Evolutionary conservation across 2,329 filamentous ascomycete genomes (phyloP).

Genomic region (Zarea fungicola): DNA sequence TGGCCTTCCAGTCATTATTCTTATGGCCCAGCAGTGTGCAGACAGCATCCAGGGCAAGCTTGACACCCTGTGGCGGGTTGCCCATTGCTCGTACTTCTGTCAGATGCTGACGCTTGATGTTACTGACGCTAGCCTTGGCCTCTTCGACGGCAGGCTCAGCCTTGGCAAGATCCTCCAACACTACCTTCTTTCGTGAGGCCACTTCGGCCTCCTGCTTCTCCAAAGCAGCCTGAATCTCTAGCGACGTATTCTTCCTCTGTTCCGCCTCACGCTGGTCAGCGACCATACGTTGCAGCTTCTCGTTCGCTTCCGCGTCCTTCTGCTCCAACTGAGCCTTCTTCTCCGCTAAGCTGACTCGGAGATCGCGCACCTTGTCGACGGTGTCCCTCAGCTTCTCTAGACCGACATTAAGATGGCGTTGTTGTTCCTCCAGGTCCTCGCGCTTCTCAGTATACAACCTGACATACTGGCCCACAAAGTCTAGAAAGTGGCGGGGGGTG

Average conservation of each 20-base stretch:
- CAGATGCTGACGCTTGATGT: slow-evolving; percentile 95
- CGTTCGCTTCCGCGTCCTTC: slow-evolving; percentile 93
- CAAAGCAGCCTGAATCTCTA: slow-evolving; percentile 82
- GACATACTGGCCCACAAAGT: slow-evolving; percentile 97
- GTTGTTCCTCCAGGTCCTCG: slow-evolving; percentile 96
- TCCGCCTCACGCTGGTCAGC: slow-evolving; percentile 93
- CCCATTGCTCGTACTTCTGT: slow-evolving; percentile 97
- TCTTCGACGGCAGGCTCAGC: slow-evolving; percentile 91
- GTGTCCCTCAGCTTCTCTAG: slow-evolving; percentile 96
- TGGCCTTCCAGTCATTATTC: slow-evolving; percentile 83
- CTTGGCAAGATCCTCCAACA: slow-evolving; percentile 78
- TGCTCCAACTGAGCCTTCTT: slow-evolving; percentile 91
- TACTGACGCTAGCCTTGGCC: slow-evolving; percentile 93
- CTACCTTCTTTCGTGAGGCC: slow-evolving; percentile 73
- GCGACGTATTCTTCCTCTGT: slow-evolving; percentile 77
- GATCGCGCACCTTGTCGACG: slow-evolving; percentile 91
- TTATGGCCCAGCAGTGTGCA: slow-evolving; percentile 91
- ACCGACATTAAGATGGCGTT: slow-evolving; percentile 96
- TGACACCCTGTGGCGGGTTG: slow-evolving; percentile 84
- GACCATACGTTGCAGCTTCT: slow-evolving; percentile 96
- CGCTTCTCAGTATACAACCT: slow-evolving; percentile 97
- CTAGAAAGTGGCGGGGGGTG: slow-evolving; percentile 93
- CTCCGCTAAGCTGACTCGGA: slow-evolving; percentile 83
- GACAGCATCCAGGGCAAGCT: slow-evolving; percentile 90
- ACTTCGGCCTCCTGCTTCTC: slow-evolving; percentile 89